phyloP scores from a whole-genome alignment of 495 filamentous ascomycete species.

The Penicillium coprophilum region DNA sequence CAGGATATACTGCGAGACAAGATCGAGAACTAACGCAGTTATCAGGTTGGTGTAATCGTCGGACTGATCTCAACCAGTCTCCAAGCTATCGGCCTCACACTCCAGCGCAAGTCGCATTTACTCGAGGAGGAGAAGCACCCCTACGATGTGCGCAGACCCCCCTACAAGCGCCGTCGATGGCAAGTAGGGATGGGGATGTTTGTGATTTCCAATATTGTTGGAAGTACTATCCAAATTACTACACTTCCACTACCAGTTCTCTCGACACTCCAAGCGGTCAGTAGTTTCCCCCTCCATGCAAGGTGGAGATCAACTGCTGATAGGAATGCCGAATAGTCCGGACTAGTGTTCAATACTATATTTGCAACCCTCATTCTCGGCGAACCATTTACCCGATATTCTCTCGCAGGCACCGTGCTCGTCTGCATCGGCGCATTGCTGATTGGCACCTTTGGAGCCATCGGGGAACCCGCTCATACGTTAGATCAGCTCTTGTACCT shows the following conservation, averaged over 20 bases:
- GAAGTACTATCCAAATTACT: constrained; percentile 96
- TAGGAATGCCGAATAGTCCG: constrained; percentile 52
- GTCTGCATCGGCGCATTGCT: constrained; percentile 83
- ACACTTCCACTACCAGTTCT: constrained; percentile 92
- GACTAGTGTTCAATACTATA: constrained; percentile 96
- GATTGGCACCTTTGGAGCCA: constrained; percentile 91
- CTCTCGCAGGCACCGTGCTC: constrained; percentile 81
- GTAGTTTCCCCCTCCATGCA: constrained; percentile 20
- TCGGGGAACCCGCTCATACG: constrained; percentile 91
- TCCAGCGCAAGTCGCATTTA: constrained; percentile 97
- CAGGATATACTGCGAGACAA: background rate
- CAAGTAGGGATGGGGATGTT: constrained; percentile 98
- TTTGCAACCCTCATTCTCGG: constrained; percentile 91
- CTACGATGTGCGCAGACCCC: constrained; percentile 75
- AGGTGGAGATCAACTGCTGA: constrained; percentile 9
- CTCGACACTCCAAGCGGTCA: constrained; percentile 86
- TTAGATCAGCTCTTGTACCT: constrained; percentile 78
- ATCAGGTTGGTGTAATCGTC: constrained; percentile 85
- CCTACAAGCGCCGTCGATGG: constrained; percentile 90
- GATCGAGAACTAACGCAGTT: constrained; percentile 14
- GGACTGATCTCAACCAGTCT: constrained; percentile 90
- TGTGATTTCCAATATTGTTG: constrained; percentile 87
- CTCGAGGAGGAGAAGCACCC: constrained; percentile 92
- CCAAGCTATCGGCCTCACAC: constrained; percentile 92
- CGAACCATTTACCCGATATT: constrained; percentile 92